These are phyloP conservation scores for Arxiozyma slooffiae DNA, from an alignment of 1,139 yeast genomes.

Conservation along the genomic window DNA sequence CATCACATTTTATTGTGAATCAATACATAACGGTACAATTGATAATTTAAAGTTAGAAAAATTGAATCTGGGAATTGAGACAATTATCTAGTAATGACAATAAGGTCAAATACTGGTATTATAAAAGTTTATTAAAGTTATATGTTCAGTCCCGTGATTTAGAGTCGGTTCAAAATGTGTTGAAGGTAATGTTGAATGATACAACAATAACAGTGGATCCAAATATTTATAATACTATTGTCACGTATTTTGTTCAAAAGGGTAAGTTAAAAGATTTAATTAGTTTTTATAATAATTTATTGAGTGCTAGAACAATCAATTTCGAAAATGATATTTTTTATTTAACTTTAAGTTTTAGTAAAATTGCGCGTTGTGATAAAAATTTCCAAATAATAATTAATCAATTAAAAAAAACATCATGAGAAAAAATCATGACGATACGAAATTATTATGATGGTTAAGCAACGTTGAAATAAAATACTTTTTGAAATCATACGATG, in stretches of 20 bases:
- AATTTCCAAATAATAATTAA: neutral
- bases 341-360: conserved; percentile 12
- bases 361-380: conserved; percentile 2
- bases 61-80: neutral
- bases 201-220: conserved; percentile 6
- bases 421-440: neutral
- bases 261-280: conserved; percentile 16
- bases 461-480: neutral
- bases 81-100: neutral
- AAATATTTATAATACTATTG: conserved; percentile 12
- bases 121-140: conserved; percentile 10
- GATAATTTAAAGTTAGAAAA: neutral
- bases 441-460: conserved; percentile 3
- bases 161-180: conserved; percentile 8
- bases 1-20: conserved; percentile 12
- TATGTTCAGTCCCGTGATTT: conserved; percentile 15
- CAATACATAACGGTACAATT: neutral
- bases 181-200: conserved; percentile 5
- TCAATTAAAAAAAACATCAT: neutral
- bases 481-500: neutral
- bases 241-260: conserved; percentile 17
- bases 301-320: neutral
- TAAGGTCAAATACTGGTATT: conserved; percentile 1
- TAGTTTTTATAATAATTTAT: conserved; percentile 11
- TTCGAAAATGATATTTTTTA: conserved; percentile 5